phyloP scores from a whole-genome alignment of 345 rosid genomes.

The Noccaea bulbosa region DNA sequence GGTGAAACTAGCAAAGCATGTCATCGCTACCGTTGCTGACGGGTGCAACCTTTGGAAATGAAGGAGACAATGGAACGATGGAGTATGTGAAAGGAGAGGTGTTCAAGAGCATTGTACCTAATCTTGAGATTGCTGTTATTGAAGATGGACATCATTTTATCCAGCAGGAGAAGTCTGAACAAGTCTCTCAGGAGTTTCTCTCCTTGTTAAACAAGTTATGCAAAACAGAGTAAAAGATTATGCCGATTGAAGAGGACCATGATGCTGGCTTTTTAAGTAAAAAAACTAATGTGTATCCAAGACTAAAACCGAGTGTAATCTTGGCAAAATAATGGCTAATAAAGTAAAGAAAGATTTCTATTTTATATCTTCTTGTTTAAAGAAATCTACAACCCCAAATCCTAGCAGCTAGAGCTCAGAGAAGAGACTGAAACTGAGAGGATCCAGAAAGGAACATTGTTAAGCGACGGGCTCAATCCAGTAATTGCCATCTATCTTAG shows the following conservation, averaged over 20 bases:
- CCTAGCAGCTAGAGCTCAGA: no score
- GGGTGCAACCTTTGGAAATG: slow-evolving; percentile 40
- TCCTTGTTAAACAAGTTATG: slow-evolving; percentile 51
- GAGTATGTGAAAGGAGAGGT: slow-evolving; percentile 54
- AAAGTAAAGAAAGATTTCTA: not conserved
- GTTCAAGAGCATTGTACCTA: slow-evolving; percentile 58
- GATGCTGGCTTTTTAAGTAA: slow-evolving; percentile 1
- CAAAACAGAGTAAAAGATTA: slow-evolving; percentile 12
- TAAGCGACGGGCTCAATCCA: no score
- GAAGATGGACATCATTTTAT: slow-evolving; percentile 71
- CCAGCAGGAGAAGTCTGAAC: slow-evolving; percentile 59
- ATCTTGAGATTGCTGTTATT: slow-evolving; percentile 59
- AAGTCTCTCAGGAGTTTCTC: slow-evolving; percentile 61
- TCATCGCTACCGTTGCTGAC: no score
- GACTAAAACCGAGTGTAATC: no score
- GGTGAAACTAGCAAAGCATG: no score
- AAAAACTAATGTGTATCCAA: no score
- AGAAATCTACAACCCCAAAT: no score
- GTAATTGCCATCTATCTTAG: no score
- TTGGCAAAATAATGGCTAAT: not conserved
- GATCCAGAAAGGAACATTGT: no score
- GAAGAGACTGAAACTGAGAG: no score
- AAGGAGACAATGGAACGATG: slow-evolving; percentile 40
- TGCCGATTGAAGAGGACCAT: no score
- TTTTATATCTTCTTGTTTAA: not conserved